Percentiles rank a stretch among this genome's conserved stretches.
These are phyloP conservation scores for Metarhizium brunneum DNA, from an alignment of 2,329 filamentous ascomycete genomes.

Conservation along the genomic window DNA sequence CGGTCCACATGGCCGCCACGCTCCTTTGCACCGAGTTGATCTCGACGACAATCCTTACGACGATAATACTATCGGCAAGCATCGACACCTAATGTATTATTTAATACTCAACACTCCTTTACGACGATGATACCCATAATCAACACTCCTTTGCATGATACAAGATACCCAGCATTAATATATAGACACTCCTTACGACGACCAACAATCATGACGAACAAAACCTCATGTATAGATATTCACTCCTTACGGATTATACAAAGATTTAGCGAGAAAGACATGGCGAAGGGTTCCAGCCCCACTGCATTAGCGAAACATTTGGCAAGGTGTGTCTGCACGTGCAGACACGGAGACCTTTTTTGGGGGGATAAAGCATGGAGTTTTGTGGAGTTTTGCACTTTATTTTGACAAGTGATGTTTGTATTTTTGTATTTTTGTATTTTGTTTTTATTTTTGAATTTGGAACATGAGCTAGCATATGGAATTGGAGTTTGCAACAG, in stretches of 20 bases:
- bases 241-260: slow-evolving; percentile 10
- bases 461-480: not conserved
- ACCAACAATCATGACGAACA: not conserved
- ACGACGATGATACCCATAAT: slow-evolving; percentile 20
- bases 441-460: not conserved
- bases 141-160: slow-evolving; percentile 4
- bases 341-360: not conserved
- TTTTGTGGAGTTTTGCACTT: not conserved
- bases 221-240: slow-evolving; percentile 3
- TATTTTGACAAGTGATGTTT: not conserved
- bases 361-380: not conserved
- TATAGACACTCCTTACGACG: slow-evolving; percentile 35
- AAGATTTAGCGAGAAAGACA: slow-evolving; percentile 4
- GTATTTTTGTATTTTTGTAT: not conserved
- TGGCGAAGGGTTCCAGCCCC: slow-evolving; percentile 3
- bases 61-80: slow-evolving; percentile 2
- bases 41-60: slow-evolving; percentile 22
- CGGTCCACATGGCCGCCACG: not conserved
- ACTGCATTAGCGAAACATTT: slow-evolving; percentile 2
- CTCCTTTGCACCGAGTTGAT: slow-evolving; percentile 15
- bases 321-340: not conserved
- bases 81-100: slow-evolving; percentile 19
- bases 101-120: slow-evolving; percentile 25
- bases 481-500: not conserved
- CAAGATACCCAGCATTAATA: slow-evolving; percentile 13